Percentiles rank a stretch among this genome's conserved stretches.
phyloP scores from a whole-genome alignment of 306 rosid species.

The Cicer judaicum region DNA sequence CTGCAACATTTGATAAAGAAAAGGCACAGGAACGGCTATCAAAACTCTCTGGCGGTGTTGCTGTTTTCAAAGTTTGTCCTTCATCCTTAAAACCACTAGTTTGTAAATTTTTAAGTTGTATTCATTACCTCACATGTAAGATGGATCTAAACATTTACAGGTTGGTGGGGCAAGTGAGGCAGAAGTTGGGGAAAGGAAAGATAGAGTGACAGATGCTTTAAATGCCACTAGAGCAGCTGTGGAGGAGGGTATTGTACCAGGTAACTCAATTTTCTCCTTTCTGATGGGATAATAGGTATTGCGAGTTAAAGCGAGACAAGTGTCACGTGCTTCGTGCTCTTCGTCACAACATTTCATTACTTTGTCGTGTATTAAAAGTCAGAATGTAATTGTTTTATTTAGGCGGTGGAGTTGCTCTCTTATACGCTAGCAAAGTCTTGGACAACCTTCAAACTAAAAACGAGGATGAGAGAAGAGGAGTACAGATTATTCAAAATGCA shows the following conservation, averaged over 20 bases:
- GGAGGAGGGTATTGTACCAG: constrained; percentile 96
- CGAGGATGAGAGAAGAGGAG: constrained; percentile 87
- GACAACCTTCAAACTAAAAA: constrained; percentile 67
- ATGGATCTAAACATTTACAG: constrained; percentile 52
- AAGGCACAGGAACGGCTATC: constrained; percentile 93
- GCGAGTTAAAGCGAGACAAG: background rate
- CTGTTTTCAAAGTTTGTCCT: constrained; percentile 80
- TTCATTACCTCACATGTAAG: constrained; percentile 34
- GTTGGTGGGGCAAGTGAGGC: constrained; percentile 95
- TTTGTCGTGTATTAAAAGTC: constrained; percentile 14
- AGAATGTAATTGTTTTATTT: constrained; percentile 33
- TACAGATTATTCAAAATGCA: constrained; percentile 81
- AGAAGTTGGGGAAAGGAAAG: constrained; percentile 97
- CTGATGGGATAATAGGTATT: constrained; percentile 12
- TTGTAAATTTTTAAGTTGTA: constrained; percentile 20
- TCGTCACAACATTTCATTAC: constrained; percentile 15
- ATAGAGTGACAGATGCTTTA: constrained; percentile 93
- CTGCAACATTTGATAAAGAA: constrained; percentile 86
- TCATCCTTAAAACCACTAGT: constrained; percentile 36
- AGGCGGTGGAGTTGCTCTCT: constrained; percentile 99
- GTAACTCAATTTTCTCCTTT: constrained; percentile 48
- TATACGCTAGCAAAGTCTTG: constrained; percentile 80
- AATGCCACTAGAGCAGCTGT: constrained; percentile 97
- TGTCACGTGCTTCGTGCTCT: background rate
- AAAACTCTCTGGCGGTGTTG: constrained; percentile 93